Conservation (phyloP, 805 yeast genomes). For the Candida lessepsii region DNA sequence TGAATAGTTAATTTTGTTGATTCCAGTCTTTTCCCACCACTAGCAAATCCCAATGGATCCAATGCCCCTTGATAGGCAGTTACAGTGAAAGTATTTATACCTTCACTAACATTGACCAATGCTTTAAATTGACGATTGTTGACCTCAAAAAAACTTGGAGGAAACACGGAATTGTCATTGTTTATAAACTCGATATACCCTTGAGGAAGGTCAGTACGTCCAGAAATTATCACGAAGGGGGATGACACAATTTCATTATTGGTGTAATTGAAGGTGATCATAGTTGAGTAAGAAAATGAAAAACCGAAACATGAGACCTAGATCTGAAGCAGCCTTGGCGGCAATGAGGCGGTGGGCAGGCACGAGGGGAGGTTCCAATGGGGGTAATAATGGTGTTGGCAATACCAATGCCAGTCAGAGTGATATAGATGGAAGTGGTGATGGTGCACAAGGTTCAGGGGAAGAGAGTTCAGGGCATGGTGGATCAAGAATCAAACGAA, state of each 20-base stretch:
- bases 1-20: constrained; percentile 21
- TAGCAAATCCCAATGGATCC: constrained; percentile 1
- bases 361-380: too few species aligned
- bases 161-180: constrained; percentile 46
- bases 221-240: constrained; percentile 38
- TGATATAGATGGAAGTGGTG: not conserved
- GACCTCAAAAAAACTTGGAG: constrained; percentile 71
- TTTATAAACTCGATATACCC: constrained; percentile 36
- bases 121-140: constrained; percentile 73
- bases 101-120: constrained; percentile 58
- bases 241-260: constrained; percentile 40
- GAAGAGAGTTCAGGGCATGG: too few species aligned
- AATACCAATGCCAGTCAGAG: not conserved
- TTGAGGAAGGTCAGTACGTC: constrained; percentile 20
- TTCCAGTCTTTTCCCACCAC: not conserved
- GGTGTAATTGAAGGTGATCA: constrained; percentile 31
- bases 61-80: not conserved
- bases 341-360: constrained; percentile 28
- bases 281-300: constrained; percentile 11
- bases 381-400: not conserved
- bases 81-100: constrained; percentile 17
- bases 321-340: constrained; percentile 20
- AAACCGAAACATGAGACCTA: constrained; percentile 2
- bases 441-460: too few species aligned
- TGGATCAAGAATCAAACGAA: too few species aligned